Percentiles rank a stretch among this genome's conserved stretches.
These are phyloP conservation scores for Globisporangium echinulatum DNA, from an alignment of 352 stramenopile species.

Conservation along the genomic window DNA sequence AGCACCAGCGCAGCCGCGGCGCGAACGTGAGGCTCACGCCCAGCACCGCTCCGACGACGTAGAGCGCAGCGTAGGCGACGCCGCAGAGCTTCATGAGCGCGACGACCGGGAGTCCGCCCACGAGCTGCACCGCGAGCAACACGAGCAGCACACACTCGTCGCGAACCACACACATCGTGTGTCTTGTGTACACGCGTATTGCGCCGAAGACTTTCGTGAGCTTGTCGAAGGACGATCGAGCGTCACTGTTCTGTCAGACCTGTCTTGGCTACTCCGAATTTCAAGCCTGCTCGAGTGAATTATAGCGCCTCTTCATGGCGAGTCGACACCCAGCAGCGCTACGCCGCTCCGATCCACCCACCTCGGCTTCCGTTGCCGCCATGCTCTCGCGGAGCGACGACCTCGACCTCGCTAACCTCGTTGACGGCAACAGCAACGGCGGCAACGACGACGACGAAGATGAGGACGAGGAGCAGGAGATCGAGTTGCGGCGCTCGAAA, in stretches of 20 bases:
- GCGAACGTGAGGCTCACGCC: slow-evolving; percentile 38
- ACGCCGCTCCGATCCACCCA: background rate
- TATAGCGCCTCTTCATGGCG: too few species aligned
- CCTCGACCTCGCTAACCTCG: slow-evolving; percentile 6
- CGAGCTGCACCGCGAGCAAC: slow-evolving; percentile 32
- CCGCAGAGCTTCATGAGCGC: slow-evolving; percentile 43
- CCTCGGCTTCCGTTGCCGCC: background rate
- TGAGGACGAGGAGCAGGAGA: slow-evolving; percentile 30
- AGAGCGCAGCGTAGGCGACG: slow-evolving; percentile 27
- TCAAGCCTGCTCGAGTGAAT: too few species aligned
- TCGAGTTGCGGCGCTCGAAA: slow-evolving; percentile 18
- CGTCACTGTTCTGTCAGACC: too few species aligned
- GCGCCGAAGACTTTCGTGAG: too few species aligned
- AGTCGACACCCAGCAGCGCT: too few species aligned
- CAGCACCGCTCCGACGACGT: slow-evolving; percentile 26
- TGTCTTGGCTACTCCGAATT: too few species aligned
- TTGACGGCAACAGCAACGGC: background rate
- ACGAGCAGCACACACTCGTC: slow-evolving; percentile 40
- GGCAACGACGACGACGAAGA: slow-evolving; percentile 20
- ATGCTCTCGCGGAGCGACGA: slow-evolving; percentile 1
- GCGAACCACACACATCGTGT: slow-evolving; percentile 32
- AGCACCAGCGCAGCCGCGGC: slow-evolving; percentile 30
- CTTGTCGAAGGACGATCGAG: too few species aligned
- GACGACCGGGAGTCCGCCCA: slow-evolving; percentile 35
- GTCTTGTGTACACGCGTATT: background rate